A percentile compares a stretch with the other conserved stretches of the same genome.
phyloP scores from a whole-genome alignment of 2,329 filamentous ascomycete genomes.

The Hypoxylon sp. region DNA sequence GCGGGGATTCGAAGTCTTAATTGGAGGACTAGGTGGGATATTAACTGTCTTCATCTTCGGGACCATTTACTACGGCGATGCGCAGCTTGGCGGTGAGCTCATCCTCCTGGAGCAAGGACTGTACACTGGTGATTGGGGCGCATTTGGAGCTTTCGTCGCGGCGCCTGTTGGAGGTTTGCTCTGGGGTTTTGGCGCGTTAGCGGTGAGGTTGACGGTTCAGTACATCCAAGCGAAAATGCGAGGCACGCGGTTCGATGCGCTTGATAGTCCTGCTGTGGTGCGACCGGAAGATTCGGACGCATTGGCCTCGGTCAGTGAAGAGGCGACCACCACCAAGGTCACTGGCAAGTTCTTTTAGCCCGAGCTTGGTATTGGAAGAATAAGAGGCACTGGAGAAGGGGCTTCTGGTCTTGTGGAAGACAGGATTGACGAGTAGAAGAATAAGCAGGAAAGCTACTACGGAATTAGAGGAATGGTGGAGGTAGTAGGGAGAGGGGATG shows the following conservation, averaged over 20 bases:
- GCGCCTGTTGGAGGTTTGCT: conserved; percentile 81
- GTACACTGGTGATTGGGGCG: conserved; percentile 83
- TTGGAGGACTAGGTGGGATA: conserved; percentile 81
- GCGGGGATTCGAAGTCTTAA: conserved; percentile 83
- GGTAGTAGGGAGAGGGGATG: neutral
- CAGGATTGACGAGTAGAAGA: neutral
- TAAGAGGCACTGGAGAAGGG: neutral
- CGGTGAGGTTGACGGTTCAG: conserved; percentile 69
- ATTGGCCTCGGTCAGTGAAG: conserved; percentile 48
- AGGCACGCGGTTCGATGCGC: conserved; percentile 74
- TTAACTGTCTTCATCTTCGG: conserved; percentile 86
- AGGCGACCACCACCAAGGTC: conserved; percentile 53
- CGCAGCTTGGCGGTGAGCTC: conserved; percentile 71
- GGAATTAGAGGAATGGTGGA: neutral
- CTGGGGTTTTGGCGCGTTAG: conserved; percentile 75
- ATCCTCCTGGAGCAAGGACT: conserved; percentile 79
- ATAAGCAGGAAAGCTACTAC: neutral
- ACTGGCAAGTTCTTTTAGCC: conserved; percentile 68
- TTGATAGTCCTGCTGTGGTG: conserved; percentile 66
- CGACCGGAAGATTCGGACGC: conserved; percentile 44
- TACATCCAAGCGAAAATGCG: conserved; percentile 67
- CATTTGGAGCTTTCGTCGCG: conserved; percentile 85
- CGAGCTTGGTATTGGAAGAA: neutral
- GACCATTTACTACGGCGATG: conserved; percentile 79
- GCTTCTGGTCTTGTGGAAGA: neutral